Percentiles rank a stretch among this genome's conserved stretches.
Conservation (phyloP, 768 basidiomycete species). For the Trametes villosa region DNA sequence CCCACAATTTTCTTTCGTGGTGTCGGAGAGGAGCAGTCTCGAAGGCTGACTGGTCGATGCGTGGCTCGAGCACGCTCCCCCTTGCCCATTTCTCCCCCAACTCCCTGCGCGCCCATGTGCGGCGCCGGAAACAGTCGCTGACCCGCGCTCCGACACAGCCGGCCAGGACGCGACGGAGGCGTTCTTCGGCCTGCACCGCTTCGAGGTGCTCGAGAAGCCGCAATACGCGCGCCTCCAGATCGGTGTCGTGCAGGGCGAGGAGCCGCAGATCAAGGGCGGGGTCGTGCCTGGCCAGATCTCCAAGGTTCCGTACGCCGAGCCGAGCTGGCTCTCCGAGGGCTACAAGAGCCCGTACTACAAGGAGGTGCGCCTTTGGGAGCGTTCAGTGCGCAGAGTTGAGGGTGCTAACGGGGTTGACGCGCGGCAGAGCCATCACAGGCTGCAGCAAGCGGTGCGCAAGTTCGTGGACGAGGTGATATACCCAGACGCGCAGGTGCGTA, state of each 20-base stretch:
- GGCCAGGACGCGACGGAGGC: constrained; percentile 86
- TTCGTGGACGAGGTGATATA: constrained; percentile 73
- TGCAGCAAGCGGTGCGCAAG: constrained; percentile 63
- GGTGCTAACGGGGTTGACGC: constrained; percentile 40
- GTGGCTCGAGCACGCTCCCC: no score
- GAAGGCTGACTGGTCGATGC: no score
- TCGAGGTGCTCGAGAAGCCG: constrained; percentile 76
- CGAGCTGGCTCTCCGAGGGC: constrained; percentile 73
- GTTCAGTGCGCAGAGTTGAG: constrained; percentile 29
- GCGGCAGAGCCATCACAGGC: constrained; percentile 60
- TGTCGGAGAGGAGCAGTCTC: no score
- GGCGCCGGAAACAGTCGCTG: not conserved
- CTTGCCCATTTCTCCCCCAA: no score
- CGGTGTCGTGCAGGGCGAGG: constrained; percentile 66
- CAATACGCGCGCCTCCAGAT: constrained; percentile 74
- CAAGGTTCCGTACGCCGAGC: constrained; percentile 83
- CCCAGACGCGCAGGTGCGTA: constrained; percentile 41
- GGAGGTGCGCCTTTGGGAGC: constrained; percentile 57
- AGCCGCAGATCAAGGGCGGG: constrained; percentile 60
- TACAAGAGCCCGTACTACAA: constrained; percentile 80
- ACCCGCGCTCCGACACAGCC: constrained; percentile 39
- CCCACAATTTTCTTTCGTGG: no score
- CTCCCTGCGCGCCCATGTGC: not conserved
- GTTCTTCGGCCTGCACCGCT: constrained; percentile 86
- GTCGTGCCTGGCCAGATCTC: constrained; percentile 62